Conservation (phyloP, 2,329 filamentous ascomycete species). For the Orbilia ellipsospora region DNA sequence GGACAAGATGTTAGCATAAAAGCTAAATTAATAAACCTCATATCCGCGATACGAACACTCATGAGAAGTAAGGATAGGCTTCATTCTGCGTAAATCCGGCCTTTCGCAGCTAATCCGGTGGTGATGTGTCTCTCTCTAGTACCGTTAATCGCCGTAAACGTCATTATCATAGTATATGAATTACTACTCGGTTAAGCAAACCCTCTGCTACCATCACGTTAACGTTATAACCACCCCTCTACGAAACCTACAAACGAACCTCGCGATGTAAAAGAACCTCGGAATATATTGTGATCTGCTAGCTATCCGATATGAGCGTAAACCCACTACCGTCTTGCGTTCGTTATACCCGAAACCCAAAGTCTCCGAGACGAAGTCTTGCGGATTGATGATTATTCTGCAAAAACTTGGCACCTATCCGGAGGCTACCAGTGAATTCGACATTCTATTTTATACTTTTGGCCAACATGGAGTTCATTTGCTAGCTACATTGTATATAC, state of each 20-base stretch:
- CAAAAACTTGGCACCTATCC: neutral
- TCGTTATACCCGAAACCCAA: too few species aligned
- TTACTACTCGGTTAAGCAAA: constrained; percentile 38
- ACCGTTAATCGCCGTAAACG: constrained; percentile 52
- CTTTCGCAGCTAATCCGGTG: too few species aligned
- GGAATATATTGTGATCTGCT: too few species aligned
- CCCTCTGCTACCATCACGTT: neutral
- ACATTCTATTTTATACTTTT: too few species aligned
- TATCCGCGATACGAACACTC: constrained; percentile 87
- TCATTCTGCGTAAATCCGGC: too few species aligned
- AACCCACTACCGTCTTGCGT: neutral
- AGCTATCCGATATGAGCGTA: too few species aligned
- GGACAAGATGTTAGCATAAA: constrained; percentile 81
- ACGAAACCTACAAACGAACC: neutral
- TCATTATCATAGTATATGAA: constrained; percentile 54
- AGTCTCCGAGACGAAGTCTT: too few species aligned
- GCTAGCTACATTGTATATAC: constrained; percentile 11
- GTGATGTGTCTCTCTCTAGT: constrained; percentile 12
- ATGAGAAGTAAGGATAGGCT: constrained; percentile 77
- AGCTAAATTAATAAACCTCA: constrained; percentile 86
- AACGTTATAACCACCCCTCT: neutral
- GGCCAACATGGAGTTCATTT: too few species aligned
- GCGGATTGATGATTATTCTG: too few species aligned
- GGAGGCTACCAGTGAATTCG: too few species aligned
- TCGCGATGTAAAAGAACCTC: too few species aligned